These are phyloP conservation scores for Cymbomonas tetramitiformis DNA, from an alignment of 139 green algal genomes.

Conservation along the genomic window DNA sequence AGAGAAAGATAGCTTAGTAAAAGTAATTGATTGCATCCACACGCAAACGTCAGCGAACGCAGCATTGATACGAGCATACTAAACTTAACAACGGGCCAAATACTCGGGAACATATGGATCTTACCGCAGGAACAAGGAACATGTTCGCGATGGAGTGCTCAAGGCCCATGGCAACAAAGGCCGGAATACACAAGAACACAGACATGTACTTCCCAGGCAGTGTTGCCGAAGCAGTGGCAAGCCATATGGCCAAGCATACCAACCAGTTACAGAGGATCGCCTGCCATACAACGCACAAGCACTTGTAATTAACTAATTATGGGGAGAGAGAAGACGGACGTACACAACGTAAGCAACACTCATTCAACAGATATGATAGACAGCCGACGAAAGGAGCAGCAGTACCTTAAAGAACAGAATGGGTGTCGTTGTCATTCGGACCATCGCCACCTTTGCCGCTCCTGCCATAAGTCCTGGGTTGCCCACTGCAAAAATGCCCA, in stretches of 20 bases:
- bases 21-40: no score
- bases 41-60: no score
- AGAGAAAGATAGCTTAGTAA: no score
- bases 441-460: conserved; percentile 28
- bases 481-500: conserved; percentile 15
- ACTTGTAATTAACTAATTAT: no score
- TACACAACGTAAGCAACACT: no score
- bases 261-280: conserved; percentile 73
- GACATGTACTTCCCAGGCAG: conserved; percentile 31
- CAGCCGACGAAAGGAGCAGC: no score
- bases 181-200: conserved; percentile 46
- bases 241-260: conserved; percentile 73
- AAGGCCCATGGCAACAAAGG: conserved; percentile 69
- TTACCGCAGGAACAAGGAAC: conserved; percentile 31
- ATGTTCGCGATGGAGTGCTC: conserved; percentile 65
- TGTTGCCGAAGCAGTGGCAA: conserved; percentile 9
- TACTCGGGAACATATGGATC: no score
- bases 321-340: no score
- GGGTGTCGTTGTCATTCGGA: conserved; percentile 8
- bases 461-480: conserved; percentile 13
- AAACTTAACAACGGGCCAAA: no score
- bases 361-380: no score
- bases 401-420: no score
- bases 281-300: conserved; percentile 9
- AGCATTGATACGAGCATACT: no score